These are phyloP conservation scores for Ambispora gerdemannii DNA, from an alignment of 192 early-diverging fungal species.

Conservation along the genomic window DNA sequence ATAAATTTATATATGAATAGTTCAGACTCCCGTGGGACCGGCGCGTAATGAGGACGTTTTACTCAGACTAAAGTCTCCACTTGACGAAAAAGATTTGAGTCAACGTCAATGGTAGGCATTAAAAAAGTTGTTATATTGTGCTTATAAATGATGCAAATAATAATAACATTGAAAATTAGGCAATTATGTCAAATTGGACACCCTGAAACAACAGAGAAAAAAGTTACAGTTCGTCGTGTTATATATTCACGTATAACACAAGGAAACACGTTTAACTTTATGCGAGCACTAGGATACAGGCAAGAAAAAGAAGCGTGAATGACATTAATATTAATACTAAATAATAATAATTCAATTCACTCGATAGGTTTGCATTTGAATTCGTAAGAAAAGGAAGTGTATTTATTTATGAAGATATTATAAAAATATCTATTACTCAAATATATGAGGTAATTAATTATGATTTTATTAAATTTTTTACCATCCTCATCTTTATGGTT, in stretches of 20 bases:
- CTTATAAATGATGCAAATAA: neutral
- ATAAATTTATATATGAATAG: constrained; percentile 36
- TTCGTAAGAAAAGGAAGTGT: constrained; percentile 60
- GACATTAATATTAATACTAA: neutral
- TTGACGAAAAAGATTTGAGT: constrained; percentile 40
- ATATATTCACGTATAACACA: constrained; percentile 56
- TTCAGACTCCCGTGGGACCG: constrained; percentile 67
- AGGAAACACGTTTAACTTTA: constrained; percentile 68
- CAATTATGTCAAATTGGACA: constrained; percentile 59
- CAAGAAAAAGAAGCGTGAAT: constrained; percentile 30
- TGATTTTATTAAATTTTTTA: neutral
- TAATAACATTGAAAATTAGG: constrained; percentile 38
- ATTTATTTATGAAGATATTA: constrained; percentile 53
- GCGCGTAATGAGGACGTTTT: constrained; percentile 71
- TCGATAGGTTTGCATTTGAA: constrained; percentile 55
- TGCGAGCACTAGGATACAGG: constrained; percentile 71
- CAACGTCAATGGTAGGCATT: constrained; percentile 39
- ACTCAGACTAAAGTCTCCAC: constrained; percentile 56
- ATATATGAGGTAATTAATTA: constrained; percentile 45
- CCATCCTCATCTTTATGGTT: neutral
- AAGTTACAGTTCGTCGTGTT: constrained; percentile 60
- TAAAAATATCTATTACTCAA: constrained; percentile 60
- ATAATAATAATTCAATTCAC: neutral
- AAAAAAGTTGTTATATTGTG: neutral
- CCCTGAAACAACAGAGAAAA: constrained; percentile 65